These are phyloP conservation scores for Pyrenopolyporus hunteri DNA, from an alignment of 495 filamentous ascomycete genomes.

Conservation along the genomic window DNA sequence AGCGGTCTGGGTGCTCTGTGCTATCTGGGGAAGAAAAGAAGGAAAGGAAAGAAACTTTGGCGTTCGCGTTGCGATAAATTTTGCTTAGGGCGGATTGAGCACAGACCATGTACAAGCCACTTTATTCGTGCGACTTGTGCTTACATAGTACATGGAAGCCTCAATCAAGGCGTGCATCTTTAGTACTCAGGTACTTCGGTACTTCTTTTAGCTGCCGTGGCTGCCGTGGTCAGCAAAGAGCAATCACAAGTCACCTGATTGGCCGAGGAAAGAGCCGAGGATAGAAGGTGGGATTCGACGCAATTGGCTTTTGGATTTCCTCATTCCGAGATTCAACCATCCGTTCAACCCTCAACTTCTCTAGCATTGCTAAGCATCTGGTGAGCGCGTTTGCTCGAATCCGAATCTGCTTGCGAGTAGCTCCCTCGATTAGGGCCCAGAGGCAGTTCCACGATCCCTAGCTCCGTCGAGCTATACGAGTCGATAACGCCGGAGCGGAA, in stretches of 20 bases:
- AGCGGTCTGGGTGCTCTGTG: slow-evolving; percentile 50
- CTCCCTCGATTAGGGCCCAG: not conserved
- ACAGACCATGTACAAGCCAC: slow-evolving; percentile 23
- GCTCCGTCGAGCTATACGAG: not conserved
- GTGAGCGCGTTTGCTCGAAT: slow-evolving; percentile 19
- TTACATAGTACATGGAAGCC: not conserved
- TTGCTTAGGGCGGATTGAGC: slow-evolving; percentile 11
- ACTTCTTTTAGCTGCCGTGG: slow-evolving; percentile 23
- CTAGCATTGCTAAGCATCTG: slow-evolving; percentile 1
- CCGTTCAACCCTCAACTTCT: slow-evolving; percentile 25
- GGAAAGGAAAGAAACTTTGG: slow-evolving; percentile 16
- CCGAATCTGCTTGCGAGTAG: not conserved
- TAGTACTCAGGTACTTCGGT: slow-evolving; percentile 16
- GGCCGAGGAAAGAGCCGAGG: slow-evolving; percentile 28
- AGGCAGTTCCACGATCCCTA: not conserved
- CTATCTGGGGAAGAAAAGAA: slow-evolving; percentile 57
- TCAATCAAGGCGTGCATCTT: not conserved
- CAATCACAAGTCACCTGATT: slow-evolving; percentile 24
- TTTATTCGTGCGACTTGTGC: slow-evolving; percentile 21
- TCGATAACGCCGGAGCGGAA: slow-evolving; percentile 5
- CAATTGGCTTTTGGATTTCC: slow-evolving; percentile 14
- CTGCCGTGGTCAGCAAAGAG: slow-evolving; percentile 3
- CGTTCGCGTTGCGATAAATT: slow-evolving; percentile 16
- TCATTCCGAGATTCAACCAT: slow-evolving; percentile 15
- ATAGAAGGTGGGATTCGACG: slow-evolving; percentile 31